Evolutionary conservation across 768 basidiomycete genomes (phyloP).

Genomic region (Infundibulicybe gibba): DNA sequence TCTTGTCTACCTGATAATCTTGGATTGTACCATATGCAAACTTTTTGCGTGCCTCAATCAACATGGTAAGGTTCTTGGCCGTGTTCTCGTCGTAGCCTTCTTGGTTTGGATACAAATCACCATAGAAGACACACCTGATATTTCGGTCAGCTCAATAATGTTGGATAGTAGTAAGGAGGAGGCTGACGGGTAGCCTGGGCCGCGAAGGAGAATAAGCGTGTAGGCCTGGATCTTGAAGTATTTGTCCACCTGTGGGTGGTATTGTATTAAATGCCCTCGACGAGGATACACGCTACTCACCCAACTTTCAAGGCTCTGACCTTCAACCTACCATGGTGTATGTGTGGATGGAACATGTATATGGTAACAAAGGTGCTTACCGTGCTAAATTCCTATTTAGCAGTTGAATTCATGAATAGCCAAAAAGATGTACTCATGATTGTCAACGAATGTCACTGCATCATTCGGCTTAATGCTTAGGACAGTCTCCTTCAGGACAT

Average conservation of each 20-base stretch:
- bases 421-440: slow-evolving; percentile 67
- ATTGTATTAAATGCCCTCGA: slow-evolving; percentile 1
- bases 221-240: slow-evolving; percentile 83
- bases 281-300: slow-evolving; percentile 31
- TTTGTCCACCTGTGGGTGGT: slow-evolving; percentile 47
- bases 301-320: slow-evolving; percentile 83
- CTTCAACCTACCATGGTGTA: slow-evolving; percentile 37
- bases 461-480: slow-evolving; percentile 67
- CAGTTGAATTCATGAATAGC: background rate
- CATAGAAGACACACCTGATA: slow-evolving; percentile 81
- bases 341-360: background rate
- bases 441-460: slow-evolving; percentile 89
- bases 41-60: slow-evolving; percentile 60
- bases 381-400: slow-evolving; percentile 40
- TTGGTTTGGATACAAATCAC: slow-evolving; percentile 71
- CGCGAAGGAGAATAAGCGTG: slow-evolving; percentile 70
- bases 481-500: slow-evolving; percentile 67
- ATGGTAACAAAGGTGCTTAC: slow-evolving; percentile 30
- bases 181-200: slow-evolving; percentile 70
- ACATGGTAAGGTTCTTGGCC: slow-evolving; percentile 43
- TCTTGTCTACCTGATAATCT: slow-evolving; percentile 56
- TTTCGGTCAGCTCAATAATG: background rate
- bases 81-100: slow-evolving; percentile 60
- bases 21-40: slow-evolving; percentile 63
- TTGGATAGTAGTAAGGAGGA: background rate